Conservation (phyloP, 352 stramenopile species). For the Globisporangium echinulatum region DNA sequence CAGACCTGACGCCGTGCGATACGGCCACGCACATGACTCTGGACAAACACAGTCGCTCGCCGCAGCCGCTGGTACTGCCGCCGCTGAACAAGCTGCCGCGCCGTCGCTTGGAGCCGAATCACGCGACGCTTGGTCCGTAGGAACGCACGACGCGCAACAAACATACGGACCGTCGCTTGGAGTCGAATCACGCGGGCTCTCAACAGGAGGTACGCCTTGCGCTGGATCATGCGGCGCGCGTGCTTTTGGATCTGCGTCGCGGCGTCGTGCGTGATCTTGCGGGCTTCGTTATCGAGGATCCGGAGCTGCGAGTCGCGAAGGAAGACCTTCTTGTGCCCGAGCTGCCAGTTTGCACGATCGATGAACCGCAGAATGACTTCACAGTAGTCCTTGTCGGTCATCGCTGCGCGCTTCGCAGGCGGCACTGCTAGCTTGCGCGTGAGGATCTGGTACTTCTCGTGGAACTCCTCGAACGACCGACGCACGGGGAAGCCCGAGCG, state of each 20-base stretch:
- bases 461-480: slow-evolving; percentile 79
- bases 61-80: slow-evolving; percentile 63
- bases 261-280: slow-evolving; percentile 83
- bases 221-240: slow-evolving; percentile 55
- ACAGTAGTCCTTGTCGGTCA: slow-evolving; percentile 77
- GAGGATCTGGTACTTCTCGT: slow-evolving; percentile 85
- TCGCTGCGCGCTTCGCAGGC: slow-evolving; percentile 37
- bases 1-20: slow-evolving; percentile 55
- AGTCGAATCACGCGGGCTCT: slow-evolving; percentile 55
- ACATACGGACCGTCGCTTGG: slow-evolving; percentile 68
- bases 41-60: slow-evolving; percentile 61
- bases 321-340: slow-evolving; percentile 88
- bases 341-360: slow-evolving; percentile 80
- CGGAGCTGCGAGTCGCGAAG: slow-evolving; percentile 79
- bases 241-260: slow-evolving; percentile 77
- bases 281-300: slow-evolving; percentile 74
- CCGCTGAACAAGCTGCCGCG: slow-evolving; percentile 65
- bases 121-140: slow-evolving; percentile 45
- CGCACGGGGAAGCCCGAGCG: slow-evolving; percentile 83
- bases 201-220: slow-evolving; percentile 55
- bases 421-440: slow-evolving; percentile 55
- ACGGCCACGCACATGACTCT: slow-evolving; percentile 66
- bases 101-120: slow-evolving; percentile 63
- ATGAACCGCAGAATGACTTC: slow-evolving; percentile 80
- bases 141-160: slow-evolving; percentile 47